Conservation (phyloP, 2,329 filamentous ascomycete species). For the Alternaria sp. region DNA sequence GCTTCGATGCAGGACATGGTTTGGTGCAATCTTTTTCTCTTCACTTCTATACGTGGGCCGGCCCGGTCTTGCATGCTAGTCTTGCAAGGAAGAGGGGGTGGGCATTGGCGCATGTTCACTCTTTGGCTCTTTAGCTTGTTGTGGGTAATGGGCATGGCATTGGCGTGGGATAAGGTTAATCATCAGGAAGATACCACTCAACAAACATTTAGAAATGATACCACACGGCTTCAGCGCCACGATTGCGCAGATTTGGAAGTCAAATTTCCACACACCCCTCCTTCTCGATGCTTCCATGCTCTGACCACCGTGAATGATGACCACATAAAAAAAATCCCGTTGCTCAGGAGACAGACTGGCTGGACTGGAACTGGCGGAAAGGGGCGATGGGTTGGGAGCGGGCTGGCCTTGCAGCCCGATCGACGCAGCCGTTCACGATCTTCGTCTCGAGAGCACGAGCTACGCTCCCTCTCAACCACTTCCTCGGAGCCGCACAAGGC, state of each 20-base stretch:
- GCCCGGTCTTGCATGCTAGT: conserved; percentile 7
- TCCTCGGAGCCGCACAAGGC: not conserved
- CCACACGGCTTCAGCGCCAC: conserved; percentile 18
- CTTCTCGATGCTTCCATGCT: conserved; percentile 1
- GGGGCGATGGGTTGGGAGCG: not conserved
- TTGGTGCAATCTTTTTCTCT: conserved; percentile 6
- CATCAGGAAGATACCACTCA: conserved; percentile 11
- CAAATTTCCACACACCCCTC: not conserved
- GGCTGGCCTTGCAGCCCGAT: conserved; percentile 1
- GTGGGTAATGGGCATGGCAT: not conserved
- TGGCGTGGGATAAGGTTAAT: not conserved
- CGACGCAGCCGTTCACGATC: conserved; percentile 6
- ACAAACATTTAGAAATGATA: conserved; percentile 29
- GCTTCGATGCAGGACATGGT: conserved; percentile 31
- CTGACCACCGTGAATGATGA: not conserved
- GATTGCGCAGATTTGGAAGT: conserved; percentile 5
- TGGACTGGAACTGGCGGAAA: not conserved
- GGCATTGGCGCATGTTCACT: conserved; percentile 17
- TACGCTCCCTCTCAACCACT: not conserved
- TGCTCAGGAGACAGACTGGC: not conserved
- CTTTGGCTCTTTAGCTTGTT: conserved; percentile 1
- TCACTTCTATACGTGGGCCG: conserved; percentile 14
- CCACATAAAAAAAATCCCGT: too few species aligned
- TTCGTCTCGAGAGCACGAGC: not conserved
- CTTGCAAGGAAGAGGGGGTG: conserved; percentile 3